Evolutionary conservation across 768 basidiomycete species (phyloP).

Genomic region (Chalciporus chontae): DNA sequence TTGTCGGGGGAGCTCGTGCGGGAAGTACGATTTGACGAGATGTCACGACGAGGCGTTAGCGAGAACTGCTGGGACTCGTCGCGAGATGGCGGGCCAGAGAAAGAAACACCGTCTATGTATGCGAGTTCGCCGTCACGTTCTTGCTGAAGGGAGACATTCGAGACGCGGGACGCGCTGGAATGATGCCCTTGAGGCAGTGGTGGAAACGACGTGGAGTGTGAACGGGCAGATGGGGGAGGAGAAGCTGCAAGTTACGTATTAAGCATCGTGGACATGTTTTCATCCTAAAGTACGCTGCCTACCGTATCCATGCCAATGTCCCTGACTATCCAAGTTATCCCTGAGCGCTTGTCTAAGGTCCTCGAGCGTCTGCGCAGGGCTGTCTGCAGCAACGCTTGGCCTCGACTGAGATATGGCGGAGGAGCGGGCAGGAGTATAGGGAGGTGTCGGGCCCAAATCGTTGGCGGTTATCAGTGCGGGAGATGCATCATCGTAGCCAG

Average conservation of each 20-base stretch:
- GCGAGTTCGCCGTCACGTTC: not conserved
- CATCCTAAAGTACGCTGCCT: not conserved
- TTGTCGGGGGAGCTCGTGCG: conserved; percentile 3
- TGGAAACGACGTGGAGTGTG: not conserved
- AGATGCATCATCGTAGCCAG: not conserved
- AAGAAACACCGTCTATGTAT: not conserved
- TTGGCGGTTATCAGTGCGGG: not conserved
- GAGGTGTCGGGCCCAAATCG: conserved; percentile 24
- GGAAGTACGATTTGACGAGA: not conserved
- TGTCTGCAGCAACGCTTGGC: not conserved
- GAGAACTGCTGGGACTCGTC: conserved; percentile 13
- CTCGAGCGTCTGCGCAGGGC: conserved; percentile 18
- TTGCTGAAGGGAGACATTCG: conserved; percentile 2
- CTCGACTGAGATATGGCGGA: not conserved
- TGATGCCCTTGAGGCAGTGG: not conserved
- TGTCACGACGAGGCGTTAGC: not conserved
- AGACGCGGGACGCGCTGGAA: conserved; percentile 8
- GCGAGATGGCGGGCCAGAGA: conserved; percentile 10
- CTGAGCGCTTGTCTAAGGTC: conserved; percentile 17
- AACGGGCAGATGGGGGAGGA: conserved; percentile 1
- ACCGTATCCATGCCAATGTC: not conserved
- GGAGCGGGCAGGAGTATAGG: conserved; percentile 14
- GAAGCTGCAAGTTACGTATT: not conserved
- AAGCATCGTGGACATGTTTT: not conserved
- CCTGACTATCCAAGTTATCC: conserved; percentile 5